These are phyloP conservation scores for Colletotrichum coccodes DNA, from an alignment of 2,329 filamentous ascomycete genomes.

Conservation along the genomic window DNA sequence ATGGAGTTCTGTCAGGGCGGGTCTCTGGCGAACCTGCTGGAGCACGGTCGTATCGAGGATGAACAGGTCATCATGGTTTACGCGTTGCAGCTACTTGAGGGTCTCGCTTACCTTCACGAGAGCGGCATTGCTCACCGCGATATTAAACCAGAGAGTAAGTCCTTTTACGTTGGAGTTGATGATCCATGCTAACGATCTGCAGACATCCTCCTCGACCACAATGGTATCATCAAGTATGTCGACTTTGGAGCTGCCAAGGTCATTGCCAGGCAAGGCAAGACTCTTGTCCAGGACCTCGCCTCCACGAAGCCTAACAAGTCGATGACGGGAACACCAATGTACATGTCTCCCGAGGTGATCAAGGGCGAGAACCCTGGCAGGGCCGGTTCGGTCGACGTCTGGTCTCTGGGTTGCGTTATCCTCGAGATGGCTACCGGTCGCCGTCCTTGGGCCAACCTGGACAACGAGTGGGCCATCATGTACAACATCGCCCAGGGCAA, in stretches of 20 bases:
- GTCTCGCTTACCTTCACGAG: slow-evolving; percentile 92
- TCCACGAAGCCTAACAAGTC: slow-evolving; percentile 80
- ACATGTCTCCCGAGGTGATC: slow-evolving; percentile 99
- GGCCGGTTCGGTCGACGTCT: slow-evolving; percentile 90
- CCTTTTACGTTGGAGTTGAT: neutral
- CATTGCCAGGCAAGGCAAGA: slow-evolving; percentile 92
- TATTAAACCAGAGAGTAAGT: slow-evolving; percentile 95
- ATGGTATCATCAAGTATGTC: slow-evolving; percentile 98
- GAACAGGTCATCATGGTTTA: slow-evolving; percentile 99
- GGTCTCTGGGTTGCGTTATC: slow-evolving; percentile 96
- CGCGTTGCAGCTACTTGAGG: slow-evolving; percentile 91
- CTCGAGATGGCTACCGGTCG: slow-evolving; percentile 97
- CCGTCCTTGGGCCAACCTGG: slow-evolving; percentile 92
- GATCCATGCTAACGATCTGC: slow-evolving; percentile 33
- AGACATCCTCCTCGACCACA: slow-evolving; percentile 97
- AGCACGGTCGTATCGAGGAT: slow-evolving; percentile 97
- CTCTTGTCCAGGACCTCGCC: slow-evolving; percentile 74
- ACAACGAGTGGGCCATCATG: slow-evolving; percentile 99
- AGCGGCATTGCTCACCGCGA: slow-evolving; percentile 93
- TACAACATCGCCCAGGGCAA: slow-evolving; percentile 99
- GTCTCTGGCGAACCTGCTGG: slow-evolving; percentile 87
- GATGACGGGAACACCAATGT: slow-evolving; percentile 99
- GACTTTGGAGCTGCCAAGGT: slow-evolving; percentile 98
- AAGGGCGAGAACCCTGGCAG: slow-evolving; percentile 85
- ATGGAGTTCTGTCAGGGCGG: slow-evolving; percentile 99